Evolutionary conservation across 164 flowering plant genomes (phyloP).

Genomic region (Saururus chinensis): DNA sequence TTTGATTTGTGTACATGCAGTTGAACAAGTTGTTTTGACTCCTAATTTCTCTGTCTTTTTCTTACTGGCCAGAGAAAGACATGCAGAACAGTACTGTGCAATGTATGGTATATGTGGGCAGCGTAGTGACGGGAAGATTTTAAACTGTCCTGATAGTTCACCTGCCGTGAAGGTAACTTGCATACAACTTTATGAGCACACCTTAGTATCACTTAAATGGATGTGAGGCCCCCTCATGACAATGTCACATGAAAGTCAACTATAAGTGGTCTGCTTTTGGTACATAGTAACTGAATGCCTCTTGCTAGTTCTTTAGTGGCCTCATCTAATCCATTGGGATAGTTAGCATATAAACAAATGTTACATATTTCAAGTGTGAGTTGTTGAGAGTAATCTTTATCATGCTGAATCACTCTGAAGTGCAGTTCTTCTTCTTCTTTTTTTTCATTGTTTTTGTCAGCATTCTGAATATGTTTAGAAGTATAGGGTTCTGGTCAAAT

Average conservation of each 20-base stretch:
- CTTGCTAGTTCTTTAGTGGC: too few species aligned
- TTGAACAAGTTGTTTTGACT: too few species aligned
- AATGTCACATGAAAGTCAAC: background rate
- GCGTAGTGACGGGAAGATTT: constrained; percentile 73
- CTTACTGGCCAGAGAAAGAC: constrained; percentile 39
- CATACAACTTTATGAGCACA: background rate
- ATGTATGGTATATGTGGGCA: constrained; percentile 90
- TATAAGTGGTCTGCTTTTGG: too few species aligned
- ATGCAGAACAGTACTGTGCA: constrained; percentile 69
- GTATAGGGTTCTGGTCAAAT: too few species aligned
- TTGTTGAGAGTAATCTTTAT: too few species aligned
- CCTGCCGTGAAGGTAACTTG: constrained; percentile 74
- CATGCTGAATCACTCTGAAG: background rate
- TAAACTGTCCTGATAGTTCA: constrained; percentile 70
- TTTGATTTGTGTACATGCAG: background rate
- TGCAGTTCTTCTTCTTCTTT: background rate
- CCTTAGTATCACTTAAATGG: background rate
- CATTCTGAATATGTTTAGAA: background rate
- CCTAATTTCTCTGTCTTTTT: background rate
- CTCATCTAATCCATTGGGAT: too few species aligned
- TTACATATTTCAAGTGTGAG: too few species aligned
- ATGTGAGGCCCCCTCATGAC: background rate
- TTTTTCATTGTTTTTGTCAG: background rate
- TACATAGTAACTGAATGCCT: background rate
- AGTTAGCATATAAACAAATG: too few species aligned